Evolutionary conservation across 257 asterid species (phyloP).

Genomic region (Solanum etuberosum): DNA sequence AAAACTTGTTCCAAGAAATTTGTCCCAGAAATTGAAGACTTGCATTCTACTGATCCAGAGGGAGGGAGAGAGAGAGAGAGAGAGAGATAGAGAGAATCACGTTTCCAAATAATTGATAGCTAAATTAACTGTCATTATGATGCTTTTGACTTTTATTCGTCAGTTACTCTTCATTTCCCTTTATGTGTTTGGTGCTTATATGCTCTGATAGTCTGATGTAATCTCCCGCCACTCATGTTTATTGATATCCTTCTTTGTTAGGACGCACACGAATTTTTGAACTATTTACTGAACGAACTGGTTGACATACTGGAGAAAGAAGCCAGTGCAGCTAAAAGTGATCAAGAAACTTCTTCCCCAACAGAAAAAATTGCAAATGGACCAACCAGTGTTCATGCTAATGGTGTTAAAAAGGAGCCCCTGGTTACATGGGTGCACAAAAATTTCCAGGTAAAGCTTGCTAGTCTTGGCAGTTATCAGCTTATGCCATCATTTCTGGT

Average conservation of each 20-base stretch:
- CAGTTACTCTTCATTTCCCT: not conserved
- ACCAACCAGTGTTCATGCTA: conserved; percentile 29
- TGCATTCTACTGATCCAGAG: not conserved
- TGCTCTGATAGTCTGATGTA: not conserved
- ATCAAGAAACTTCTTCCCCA: conserved; percentile 37
- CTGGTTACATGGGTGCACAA: conserved; percentile 87
- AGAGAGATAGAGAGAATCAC: not conserved
- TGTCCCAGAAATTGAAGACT: not conserved
- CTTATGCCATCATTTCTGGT: not conserved
- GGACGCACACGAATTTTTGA: conserved; percentile 93
- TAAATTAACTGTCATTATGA: not conserved
- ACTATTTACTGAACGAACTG: conserved; percentile 75
- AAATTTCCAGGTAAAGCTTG: conserved; percentile 57
- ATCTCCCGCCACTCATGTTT: not conserved
- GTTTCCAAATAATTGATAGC: not conserved
- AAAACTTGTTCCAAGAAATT: not conserved
- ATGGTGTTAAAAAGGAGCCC: conserved; percentile 52
- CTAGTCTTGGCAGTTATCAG: conserved; percentile 2
- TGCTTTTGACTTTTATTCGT: not conserved
- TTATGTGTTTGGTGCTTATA: not conserved
- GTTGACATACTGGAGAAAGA: conserved; percentile 90
- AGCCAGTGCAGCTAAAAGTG: conserved; percentile 46
- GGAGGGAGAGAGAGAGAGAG: not conserved
- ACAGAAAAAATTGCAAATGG: conserved; percentile 57
- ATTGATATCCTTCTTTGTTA: conserved; percentile 5